Percentiles rank a stretch among this genome's conserved stretches.
phyloP scores from a whole-genome alignment of 768 basidiomycete genomes.

The Mycena leptocephala region DNA sequence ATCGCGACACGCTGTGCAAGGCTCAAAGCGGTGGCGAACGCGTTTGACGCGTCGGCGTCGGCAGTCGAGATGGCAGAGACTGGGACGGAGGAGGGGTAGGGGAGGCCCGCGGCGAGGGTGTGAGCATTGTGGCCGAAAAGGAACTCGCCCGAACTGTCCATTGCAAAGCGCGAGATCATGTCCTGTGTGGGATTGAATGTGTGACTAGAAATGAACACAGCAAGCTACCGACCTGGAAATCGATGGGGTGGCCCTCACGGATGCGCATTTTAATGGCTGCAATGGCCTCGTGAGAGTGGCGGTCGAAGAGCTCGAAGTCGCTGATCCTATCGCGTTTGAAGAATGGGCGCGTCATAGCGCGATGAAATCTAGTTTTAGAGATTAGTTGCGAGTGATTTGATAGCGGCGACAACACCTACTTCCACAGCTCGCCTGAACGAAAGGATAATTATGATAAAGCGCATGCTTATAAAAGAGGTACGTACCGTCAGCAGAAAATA shows the following conservation, averaged over 20 bases:
- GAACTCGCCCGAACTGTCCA: constrained; percentile 74
- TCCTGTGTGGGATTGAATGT: constrained; percentile 52
- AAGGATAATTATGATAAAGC: background rate
- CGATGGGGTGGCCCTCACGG: constrained; percentile 64
- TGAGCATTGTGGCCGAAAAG: constrained; percentile 66
- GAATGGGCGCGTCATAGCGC: constrained; percentile 80
- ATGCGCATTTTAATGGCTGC: constrained; percentile 61
- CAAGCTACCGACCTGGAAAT: constrained; percentile 66
- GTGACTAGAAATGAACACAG: background rate
- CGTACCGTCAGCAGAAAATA: constrained; percentile 74
- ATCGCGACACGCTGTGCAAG: constrained; percentile 61
- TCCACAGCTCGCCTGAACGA: constrained; percentile 69
- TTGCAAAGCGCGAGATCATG: constrained; percentile 69
- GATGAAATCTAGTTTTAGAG: constrained; percentile 65
- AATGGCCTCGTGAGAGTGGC: constrained; percentile 67
- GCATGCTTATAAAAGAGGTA: background rate
- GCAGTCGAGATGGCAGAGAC: constrained; percentile 5
- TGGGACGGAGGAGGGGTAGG: constrained; percentile 56
- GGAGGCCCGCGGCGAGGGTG: constrained; percentile 63
- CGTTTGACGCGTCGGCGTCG: constrained; percentile 35
- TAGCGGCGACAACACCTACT: constrained; percentile 54
- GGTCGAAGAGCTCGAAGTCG: constrained; percentile 76
- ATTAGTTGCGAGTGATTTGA: background rate
- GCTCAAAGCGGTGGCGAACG: constrained; percentile 66
- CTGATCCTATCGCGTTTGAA: constrained; percentile 75